Base-by-base conservation (phyloP, 2,329 filamentous ascomycete genomes). In the Botrytis porri region DNA sequence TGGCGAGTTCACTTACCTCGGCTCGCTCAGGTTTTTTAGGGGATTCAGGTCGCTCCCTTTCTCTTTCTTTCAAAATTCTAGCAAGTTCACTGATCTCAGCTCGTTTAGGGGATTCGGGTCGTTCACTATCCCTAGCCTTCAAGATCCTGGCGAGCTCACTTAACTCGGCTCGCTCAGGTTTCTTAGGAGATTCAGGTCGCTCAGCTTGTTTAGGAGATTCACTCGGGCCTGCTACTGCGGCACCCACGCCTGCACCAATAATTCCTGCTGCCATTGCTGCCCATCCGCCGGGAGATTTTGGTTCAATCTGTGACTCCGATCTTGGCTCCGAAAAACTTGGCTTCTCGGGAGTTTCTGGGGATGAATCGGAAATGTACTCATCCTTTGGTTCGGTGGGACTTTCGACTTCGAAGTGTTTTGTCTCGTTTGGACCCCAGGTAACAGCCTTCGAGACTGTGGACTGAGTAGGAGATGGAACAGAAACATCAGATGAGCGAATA, bases 371-470 rank as follows among this genome's bases (percentile, higher is more conserved):
- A 18, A 78, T 70, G 57, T 78, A 80, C 37, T 80, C 79, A 48
- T 80, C 79, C 71, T 65, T 76, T 59, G 76, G 74, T 32, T 80
- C 81, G 62, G 88, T 87, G 10, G 89, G 87, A 69, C 86, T 90
- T 73, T 88, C 87, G 18, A 88, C 84, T 66, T 90, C 87, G 74
- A 89, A 92, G 74, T 88, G 87, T 79, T 90, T 88, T 6, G 87
- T 90, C 78, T 89, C 85, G 75, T 90, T 90, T 74, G 89, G 84
- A 18, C 88, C 90, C 89, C 89, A 92, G 20, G 85, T 89, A 7
- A 92, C 89, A 60, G 83, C 85, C 76, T 90, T 90, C 10, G 87
- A 84, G 35, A 82, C 81, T 10, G 83, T 82, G 45, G 84, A 83
- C 37, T 83, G 80, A 69, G 84, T 83, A n/a, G 82, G 79, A 2